A percentile compares a stretch with the other conserved stretches of the same genome.
Conservation (phyloP, 2,329 filamentous ascomycete genomes). For the Westerdykella sp. region DNA sequence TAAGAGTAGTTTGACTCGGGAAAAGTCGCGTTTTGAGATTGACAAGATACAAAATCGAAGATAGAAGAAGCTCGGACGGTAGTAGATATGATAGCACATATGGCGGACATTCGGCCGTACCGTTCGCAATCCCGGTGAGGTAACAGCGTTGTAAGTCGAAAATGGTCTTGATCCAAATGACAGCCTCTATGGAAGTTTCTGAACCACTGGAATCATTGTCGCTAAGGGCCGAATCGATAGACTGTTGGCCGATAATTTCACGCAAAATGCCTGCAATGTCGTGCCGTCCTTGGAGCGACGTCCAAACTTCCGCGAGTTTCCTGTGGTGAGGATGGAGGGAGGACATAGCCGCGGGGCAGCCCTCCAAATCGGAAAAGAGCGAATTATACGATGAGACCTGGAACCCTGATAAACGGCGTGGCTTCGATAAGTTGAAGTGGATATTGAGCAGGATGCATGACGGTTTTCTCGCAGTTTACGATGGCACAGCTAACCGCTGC, state of each 20-base stretch:
- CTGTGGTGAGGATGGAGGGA: conserved; percentile 23
- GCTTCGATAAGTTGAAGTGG: conserved; percentile 10
- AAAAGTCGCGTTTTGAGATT: conserved; percentile 28
- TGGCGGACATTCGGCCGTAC: conserved; percentile 24
- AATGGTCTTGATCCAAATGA: conserved; percentile 35
- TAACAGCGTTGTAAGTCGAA: conserved; percentile 34
- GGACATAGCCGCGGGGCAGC: conserved; percentile 17
- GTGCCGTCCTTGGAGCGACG: conserved; percentile 28
- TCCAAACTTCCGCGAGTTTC: conserved; percentile 33
- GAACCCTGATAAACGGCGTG: conserved; percentile 7
- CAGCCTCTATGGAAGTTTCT: conserved; percentile 21
- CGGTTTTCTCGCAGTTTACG: conserved; percentile 8
- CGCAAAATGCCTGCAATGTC: conserved; percentile 31
- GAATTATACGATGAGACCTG: conserved; percentile 11
- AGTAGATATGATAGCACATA: conserved; percentile 26
- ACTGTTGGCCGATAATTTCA: conserved; percentile 34
- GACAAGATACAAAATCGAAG: conserved; percentile 32
- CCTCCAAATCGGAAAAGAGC: conserved; percentile 5
- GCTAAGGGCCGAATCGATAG: conserved; percentile 22
- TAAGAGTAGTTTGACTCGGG: conserved; percentile 20
- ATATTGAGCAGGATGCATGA: conserved; percentile 14
- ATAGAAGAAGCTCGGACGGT: conserved; percentile 27
- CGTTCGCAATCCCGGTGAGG: conserved; percentile 22
- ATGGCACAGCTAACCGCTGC: conserved; percentile 9
- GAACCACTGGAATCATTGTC: conserved; percentile 16